phyloP scores from a whole-genome alignment of 306 rosid species.

The Calophaca sinica region DNA sequence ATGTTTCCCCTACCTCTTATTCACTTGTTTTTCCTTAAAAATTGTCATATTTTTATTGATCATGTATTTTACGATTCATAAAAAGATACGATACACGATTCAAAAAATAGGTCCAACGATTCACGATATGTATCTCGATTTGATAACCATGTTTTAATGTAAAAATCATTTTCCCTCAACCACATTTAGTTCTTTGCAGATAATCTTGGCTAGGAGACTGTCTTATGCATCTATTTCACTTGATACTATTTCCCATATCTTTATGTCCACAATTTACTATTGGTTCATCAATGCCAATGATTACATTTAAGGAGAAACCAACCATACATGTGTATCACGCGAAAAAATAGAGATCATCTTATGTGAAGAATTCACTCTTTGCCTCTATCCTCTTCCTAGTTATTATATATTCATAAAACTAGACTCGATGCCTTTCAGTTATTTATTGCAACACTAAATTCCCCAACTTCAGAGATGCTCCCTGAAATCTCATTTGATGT shows the following conservation, averaged over 20 bases:
- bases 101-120: too few species aligned
- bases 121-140: not conserved
- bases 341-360: conserved; percentile 13
- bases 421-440: conserved; percentile 31
- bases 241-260: conserved; percentile 3
- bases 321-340: not conserved
- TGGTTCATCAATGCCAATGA: not conserved
- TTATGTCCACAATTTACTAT: not conserved
- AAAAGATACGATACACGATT: too few species aligned
- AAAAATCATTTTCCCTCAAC: conserved; percentile 31
- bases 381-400: conserved; percentile 4
- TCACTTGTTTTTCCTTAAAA: not conserved
- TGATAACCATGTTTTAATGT: not conserved
- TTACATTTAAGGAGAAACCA: not conserved
- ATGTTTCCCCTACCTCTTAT: not conserved
- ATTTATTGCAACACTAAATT: not conserved
- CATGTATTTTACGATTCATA: too few species aligned
- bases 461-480: conserved; percentile 22
- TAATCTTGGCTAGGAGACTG: conserved; percentile 23
- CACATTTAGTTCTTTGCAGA: not conserved
- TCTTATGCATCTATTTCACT: conserved; percentile 9
- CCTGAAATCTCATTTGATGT: conserved; percentile 10
- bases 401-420: conserved; percentile 14
- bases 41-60: not conserved
- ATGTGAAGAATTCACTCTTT: conserved; percentile 11